phyloP scores from a whole-genome alignment of 2,329 filamentous ascomycete genomes.

The Colletotrichum tabaci region DNA sequence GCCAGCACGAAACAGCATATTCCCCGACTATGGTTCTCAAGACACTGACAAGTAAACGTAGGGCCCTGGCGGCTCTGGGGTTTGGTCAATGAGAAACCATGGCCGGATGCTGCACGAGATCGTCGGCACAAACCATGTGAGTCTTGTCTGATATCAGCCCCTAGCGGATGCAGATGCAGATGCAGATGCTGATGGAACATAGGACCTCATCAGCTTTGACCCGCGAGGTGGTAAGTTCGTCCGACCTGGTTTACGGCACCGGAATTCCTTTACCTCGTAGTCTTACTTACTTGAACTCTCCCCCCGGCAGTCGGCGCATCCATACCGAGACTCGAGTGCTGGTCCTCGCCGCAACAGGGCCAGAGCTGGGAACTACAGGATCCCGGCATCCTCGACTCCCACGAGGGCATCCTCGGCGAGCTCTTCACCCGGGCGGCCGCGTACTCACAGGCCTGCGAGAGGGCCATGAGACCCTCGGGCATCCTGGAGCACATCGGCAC shows the following conservation, averaged over 20 bases:
- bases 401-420: constrained; percentile 62
- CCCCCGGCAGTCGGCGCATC: constrained; percentile 59
- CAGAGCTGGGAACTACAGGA: constrained; percentile 61
- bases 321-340: constrained; percentile 67
- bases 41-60: constrained; percentile 37
- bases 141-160: constrained; percentile 30
- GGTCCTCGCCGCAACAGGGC: constrained; percentile 58
- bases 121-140: constrained; percentile 62
- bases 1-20: background rate
- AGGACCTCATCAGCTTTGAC: constrained; percentile 67
- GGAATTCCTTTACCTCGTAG: too few relatives aligned
- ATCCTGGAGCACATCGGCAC: constrained; percentile 61
- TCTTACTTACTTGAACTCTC: background rate
- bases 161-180: too few relatives aligned
- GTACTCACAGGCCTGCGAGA: constrained; percentile 60
- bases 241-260: too few relatives aligned
- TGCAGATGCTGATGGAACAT: background rate
- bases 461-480: constrained; percentile 52
- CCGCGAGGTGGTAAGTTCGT: constrained; percentile 60
- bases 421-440: constrained; percentile 59
- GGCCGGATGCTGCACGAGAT: constrained; percentile 58
- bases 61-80: constrained; percentile 66
- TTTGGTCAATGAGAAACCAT: constrained; percentile 51
- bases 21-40: too few relatives aligned
- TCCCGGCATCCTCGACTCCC: constrained; percentile 62